These are phyloP conservation scores for Gymnopilus dilepis DNA, from an alignment of 768 basidiomycete genomes.

Conservation along the genomic window DNA sequence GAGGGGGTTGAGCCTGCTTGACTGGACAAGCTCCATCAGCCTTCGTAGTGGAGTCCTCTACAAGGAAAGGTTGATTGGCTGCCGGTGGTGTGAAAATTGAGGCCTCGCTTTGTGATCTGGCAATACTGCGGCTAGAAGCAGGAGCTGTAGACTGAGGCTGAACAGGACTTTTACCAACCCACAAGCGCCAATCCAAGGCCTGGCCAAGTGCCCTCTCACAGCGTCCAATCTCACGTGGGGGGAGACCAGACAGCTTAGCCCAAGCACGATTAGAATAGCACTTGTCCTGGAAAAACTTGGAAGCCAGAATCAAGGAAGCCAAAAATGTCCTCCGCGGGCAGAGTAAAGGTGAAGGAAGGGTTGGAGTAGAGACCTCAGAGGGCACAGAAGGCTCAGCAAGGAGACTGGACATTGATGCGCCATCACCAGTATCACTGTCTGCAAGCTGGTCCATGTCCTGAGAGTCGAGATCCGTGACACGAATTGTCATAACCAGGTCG, in stretches of 20 bases:
- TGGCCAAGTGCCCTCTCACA: slow-evolving; percentile 90
- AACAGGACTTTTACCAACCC: slow-evolving; percentile 76
- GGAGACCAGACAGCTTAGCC: slow-evolving; percentile 91
- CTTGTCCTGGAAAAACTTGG: slow-evolving; percentile 92
- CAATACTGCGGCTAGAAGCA: slow-evolving; percentile 39
- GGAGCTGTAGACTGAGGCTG: slow-evolving; percentile 26
- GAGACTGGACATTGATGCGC: slow-evolving; percentile 16
- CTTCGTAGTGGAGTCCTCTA: neutral
- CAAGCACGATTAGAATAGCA: slow-evolving; percentile 94
- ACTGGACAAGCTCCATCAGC: neutral
- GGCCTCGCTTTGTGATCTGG: slow-evolving; percentile 58
- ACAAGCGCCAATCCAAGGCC: slow-evolving; percentile 89
- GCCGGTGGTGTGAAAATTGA: slow-evolving; percentile 30
- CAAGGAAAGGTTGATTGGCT: slow-evolving; percentile 30
- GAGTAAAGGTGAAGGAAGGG: slow-evolving; percentile 78
- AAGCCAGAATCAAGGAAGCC: slow-evolving; percentile 85
- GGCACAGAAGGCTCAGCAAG: slow-evolving; percentile 12
- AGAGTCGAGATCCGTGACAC: slow-evolving; percentile 37
- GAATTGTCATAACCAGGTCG: slow-evolving; percentile 48
- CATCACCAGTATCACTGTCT: neutral
- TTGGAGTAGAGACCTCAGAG: slow-evolving; percentile 32
- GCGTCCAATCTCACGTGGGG: slow-evolving; percentile 82
- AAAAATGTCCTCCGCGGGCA: slow-evolving; percentile 91
- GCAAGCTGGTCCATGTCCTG: slow-evolving; percentile 25
- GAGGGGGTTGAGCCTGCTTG: neutral